phyloP scores from a whole-genome alignment of 805 yeast genomes.

The Nakazawaea ishiwadae region DNA sequence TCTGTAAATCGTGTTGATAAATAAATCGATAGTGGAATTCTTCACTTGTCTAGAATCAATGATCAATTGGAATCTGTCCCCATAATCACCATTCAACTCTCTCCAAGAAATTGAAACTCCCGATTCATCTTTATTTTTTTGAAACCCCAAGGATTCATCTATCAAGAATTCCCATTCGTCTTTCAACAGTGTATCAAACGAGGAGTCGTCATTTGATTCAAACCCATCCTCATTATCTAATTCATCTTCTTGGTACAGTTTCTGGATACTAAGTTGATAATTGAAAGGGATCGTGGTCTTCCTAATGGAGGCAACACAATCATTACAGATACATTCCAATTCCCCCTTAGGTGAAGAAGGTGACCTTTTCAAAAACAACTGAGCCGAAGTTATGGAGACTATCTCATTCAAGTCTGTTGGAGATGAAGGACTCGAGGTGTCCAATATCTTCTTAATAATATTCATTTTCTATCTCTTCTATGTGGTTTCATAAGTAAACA shows the following conservation, averaged over 20 bases:
- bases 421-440: slow-evolving; percentile 32
- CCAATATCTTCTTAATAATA: slow-evolving; percentile 61
- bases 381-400: slow-evolving; percentile 72
- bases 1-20: slow-evolving; percentile 54
- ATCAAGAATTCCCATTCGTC: slow-evolving; percentile 75
- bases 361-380: slow-evolving; percentile 66
- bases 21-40: slow-evolving; percentile 51
- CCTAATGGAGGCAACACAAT: slow-evolving; percentile 70
- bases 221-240: slow-evolving; percentile 51
- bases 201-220: slow-evolving; percentile 37
- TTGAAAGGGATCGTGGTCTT: slow-evolving; percentile 60
- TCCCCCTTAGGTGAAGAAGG: slow-evolving; percentile 84
- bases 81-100: slow-evolving; percentile 81
- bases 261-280: slow-evolving; percentile 67
- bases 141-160: slow-evolving; percentile 53
- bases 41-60: slow-evolving; percentile 56
- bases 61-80: slow-evolving; percentile 78
- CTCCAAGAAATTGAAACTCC: slow-evolving; percentile 67
- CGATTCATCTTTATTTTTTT: slow-evolving; percentile 45
- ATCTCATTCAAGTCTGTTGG: slow-evolving; percentile 45
- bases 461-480: slow-evolving; percentile 44
- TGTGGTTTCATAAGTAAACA: background rate
- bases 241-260: slow-evolving; percentile 67
- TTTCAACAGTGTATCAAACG: slow-evolving; percentile 24
- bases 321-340: slow-evolving; percentile 75